Evolutionary conservation across 169 alveolate genomes (phyloP), one percentile per base, ranked within the genome.

Genomic region (Eimeria brunetti): DNA sequence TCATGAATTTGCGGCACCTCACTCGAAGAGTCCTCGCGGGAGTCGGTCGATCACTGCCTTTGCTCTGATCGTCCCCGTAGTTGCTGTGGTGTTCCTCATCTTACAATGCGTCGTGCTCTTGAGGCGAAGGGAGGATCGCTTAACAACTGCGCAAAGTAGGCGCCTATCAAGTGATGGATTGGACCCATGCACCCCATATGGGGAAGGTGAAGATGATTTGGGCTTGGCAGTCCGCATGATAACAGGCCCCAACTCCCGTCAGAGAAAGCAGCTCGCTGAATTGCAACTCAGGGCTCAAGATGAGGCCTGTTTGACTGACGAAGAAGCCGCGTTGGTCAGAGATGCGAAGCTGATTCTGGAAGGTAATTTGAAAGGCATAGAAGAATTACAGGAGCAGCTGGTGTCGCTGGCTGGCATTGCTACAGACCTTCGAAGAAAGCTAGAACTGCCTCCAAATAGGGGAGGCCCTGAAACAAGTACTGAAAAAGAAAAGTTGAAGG

Each of bases 31-130:
- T n/a, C 86, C 20, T 22, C 86, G 2, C 62, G 30, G 11, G 36
- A 44, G 62, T 22, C 41, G 60, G n/a, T 44, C 62, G 56, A 22
- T n/a, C 27, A 2, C 33, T 38, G 62, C 44, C 18, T 24, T 76
- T 16, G 41, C 38, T 76, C 33, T 76, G 20, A 24, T 36, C 41
- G 62, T 24, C 60, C 86, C 86, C 2, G 38, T 41, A 20, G 27
- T n/a, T 44, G 62, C 62, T 41, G 86, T 76, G 60, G 38, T 76
- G 62, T 76, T 76, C 60, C 86, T 76, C 86, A 27, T 76, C 62
- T 44, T 44, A 33, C 27, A 24, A 8, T 76, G 86, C 41, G 2
- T n/a, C 41, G 3, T 76, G 86, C 56, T 16, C 86, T 44, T 76
- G 86, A 76, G 22, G 62, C 22, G 62, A 36, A 41, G 5, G 38